phyloP scores from a whole-genome alignment of 768 basidiomycete genomes.

The Amanita exitialis region DNA sequence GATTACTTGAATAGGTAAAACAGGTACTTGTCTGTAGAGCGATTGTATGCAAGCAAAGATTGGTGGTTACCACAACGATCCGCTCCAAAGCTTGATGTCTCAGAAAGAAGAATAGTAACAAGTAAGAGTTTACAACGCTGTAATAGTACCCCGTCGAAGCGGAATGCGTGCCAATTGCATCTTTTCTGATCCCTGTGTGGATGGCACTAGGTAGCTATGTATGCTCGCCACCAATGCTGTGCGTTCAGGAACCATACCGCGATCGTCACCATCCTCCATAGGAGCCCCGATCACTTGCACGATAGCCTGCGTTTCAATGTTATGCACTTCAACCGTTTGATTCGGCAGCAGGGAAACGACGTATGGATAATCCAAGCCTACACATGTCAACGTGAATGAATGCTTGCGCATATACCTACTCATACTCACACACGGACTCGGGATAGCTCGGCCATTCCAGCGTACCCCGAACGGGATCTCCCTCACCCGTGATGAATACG shows the following conservation, averaged over 20 bases:
- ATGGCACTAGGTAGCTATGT: conserved; percentile 39
- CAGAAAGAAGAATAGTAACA: too few species aligned
- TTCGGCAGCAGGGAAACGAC: conserved; percentile 72
- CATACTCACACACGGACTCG: conserved; percentile 55
- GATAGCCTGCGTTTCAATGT: conserved; percentile 60
- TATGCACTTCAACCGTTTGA: conserved; percentile 74
- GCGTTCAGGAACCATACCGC: conserved; percentile 15
- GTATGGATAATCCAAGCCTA: conserved; percentile 78
- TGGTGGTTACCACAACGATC: too few species aligned
- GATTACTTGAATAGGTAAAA: background rate
- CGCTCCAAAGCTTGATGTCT: too few species aligned
- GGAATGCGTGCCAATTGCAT: conserved; percentile 18
- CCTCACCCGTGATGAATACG: conserved; percentile 74
- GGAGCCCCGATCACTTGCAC: conserved; percentile 59
- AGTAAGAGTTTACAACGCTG: too few species aligned
- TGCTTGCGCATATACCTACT: background rate
- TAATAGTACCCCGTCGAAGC: background rate
- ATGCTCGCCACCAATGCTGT: conserved; percentile 28
- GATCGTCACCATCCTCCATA: conserved; percentile 7
- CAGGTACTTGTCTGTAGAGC: too few species aligned
- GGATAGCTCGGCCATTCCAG: conserved; percentile 81
- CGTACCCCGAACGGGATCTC: conserved; percentile 86
- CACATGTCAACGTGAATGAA: background rate
- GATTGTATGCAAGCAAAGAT: too few species aligned
- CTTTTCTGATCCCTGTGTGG: conserved; percentile 36